Conservation (phyloP, 1,284 basidiomycete genomes). For the Rhodotorula sp. region DNA sequence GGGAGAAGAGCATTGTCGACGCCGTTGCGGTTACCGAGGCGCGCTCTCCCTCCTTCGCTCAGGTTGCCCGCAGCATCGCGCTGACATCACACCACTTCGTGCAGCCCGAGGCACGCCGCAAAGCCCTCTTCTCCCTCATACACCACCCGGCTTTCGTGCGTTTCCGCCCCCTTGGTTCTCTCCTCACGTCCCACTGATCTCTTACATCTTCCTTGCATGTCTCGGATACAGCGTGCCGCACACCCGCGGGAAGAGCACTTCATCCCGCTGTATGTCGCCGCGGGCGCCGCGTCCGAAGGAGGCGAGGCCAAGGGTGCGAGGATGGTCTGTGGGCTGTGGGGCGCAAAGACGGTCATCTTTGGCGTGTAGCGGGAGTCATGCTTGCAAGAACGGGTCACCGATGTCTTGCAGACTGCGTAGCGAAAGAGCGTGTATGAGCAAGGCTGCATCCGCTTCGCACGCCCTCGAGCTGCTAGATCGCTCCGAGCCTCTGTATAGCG, state of each 20-base stretch:
- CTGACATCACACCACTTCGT: background rate
- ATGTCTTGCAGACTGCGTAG: background rate
- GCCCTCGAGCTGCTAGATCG: background rate
- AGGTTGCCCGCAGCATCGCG: background rate
- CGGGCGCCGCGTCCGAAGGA: conserved; percentile 62
- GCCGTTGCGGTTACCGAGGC: conserved; percentile 60
- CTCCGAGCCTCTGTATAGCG: too few species aligned
- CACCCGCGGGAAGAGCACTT: conserved; percentile 74
- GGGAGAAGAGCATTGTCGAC: conserved; percentile 62
- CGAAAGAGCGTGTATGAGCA: background rate
- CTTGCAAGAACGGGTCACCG: too few species aligned
- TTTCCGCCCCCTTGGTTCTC: background rate
- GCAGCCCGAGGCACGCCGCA: conserved; percentile 54
- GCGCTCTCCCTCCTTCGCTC: conserved; percentile 44
- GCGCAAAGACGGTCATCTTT: conserved; percentile 43
- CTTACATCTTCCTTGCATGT: background rate
- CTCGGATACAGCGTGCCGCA: conserved; percentile 51
- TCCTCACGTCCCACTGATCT: background rate
- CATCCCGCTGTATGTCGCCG: conserved; percentile 66
- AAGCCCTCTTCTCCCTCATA: conserved; percentile 58
- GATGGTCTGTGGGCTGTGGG: conserved; percentile 40
- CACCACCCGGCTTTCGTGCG: conserved; percentile 60
- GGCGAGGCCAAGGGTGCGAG: conserved; percentile 20
- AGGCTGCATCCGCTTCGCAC: background rate
- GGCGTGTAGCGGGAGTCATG: conserved; percentile 24